These are phyloP conservation scores for Candida glaebosa DNA, from an alignment of 805 yeast genomes.

Conservation along the genomic window DNA sequence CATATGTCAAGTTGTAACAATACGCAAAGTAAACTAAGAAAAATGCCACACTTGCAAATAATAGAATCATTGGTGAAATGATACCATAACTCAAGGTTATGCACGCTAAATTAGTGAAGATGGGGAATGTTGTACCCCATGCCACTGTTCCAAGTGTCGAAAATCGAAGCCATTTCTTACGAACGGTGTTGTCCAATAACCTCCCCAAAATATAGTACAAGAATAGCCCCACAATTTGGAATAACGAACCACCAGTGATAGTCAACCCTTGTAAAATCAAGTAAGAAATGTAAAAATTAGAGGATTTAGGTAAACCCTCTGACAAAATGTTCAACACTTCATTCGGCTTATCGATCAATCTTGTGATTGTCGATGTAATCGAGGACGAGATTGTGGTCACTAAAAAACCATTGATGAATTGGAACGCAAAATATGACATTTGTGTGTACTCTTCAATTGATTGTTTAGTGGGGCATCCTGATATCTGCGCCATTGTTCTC, in stretches of 20 bases:
- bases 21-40: conserved; percentile 71
- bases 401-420: conserved; percentile 67
- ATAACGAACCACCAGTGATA: conserved; percentile 59
- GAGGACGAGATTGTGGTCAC: conserved; percentile 71
- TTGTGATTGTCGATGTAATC: conserved; percentile 63
- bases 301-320: conserved; percentile 66
- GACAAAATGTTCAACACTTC: conserved; percentile 58
- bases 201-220: conserved; percentile 57
- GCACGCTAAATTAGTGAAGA: conserved; percentile 66
- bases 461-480: conserved; percentile 58
- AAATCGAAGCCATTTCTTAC: conserved; percentile 66
- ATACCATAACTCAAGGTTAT: conserved; percentile 65
- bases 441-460: conserved; percentile 63
- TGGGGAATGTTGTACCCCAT: conserved; percentile 82
- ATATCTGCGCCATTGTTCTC: conserved; percentile 58
- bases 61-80: conserved; percentile 77
- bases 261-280: conserved; percentile 66
- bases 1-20: conserved; percentile 73
- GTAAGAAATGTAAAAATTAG: conserved; percentile 70
- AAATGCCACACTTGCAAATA: conserved; percentile 72
- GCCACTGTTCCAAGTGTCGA: conserved; percentile 46
- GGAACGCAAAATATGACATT: conserved; percentile 64
- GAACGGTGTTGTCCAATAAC: conserved; percentile 57
- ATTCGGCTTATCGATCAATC: conserved; percentile 56
- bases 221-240: conserved; percentile 58